These are phyloP conservation scores for Colletotrichum graminicola DNA, from an alignment of 2,329 filamentous ascomycete genomes.

Conservation along the genomic window DNA sequence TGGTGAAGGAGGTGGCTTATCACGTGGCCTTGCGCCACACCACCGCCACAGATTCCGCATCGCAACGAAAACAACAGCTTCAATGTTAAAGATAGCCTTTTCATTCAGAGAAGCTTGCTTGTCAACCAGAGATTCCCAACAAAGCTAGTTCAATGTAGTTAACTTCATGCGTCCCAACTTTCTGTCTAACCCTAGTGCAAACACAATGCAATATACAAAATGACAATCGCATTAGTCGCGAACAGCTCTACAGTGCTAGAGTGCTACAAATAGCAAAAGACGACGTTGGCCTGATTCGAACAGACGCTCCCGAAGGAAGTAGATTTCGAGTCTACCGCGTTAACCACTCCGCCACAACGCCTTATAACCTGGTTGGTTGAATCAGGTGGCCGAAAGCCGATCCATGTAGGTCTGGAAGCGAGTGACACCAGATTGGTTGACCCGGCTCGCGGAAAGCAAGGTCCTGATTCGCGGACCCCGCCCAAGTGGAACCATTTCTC, in stretches of 20 bases:
- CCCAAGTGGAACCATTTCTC: background rate
- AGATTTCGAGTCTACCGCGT: conserved; percentile 29
- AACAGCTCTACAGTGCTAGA: too few species aligned
- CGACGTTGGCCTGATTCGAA: conserved; percentile 32
- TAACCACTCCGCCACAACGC: conserved; percentile 32
- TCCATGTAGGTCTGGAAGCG: background rate
- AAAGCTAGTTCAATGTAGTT: background rate
- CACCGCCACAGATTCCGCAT: background rate
- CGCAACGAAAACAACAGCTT: background rate
- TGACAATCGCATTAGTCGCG: too few species aligned
- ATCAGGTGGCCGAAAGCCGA: fast-evolving
- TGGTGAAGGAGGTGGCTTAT: background rate
- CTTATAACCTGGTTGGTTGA: background rate
- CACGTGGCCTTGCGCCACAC: background rate
- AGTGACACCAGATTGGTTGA: too few species aligned
- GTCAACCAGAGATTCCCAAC: background rate
- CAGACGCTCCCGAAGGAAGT: conserved; percentile 31
- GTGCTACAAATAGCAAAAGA: background rate
- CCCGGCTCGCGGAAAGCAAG: too few species aligned
- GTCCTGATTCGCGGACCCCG: background rate
- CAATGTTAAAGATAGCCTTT: background rate
- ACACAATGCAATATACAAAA: too few species aligned
- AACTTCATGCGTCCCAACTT: background rate
- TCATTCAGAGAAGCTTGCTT: background rate
- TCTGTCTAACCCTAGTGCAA: background rate